Percentiles rank a stretch among this genome's conserved stretches.
phyloP scores from a whole-genome alignment of 2,329 filamentous ascomycete species.

The Aspergillus viridinutans region DNA sequence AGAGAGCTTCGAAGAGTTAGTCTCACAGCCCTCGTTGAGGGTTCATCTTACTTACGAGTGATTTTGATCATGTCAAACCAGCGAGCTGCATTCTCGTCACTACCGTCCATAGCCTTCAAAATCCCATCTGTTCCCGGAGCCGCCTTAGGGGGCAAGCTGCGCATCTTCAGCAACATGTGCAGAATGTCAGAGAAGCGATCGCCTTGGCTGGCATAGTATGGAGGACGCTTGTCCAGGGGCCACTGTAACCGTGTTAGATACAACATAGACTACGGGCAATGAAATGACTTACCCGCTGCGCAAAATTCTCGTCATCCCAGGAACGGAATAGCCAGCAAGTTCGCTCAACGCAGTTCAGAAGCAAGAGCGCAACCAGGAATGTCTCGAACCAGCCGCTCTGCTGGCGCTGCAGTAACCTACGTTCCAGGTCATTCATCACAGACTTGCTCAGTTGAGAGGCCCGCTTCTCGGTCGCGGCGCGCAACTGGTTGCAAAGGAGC shows the following conservation, averaged over 20 bases:
- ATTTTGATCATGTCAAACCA: slow-evolving; percentile 43
- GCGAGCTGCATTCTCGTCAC: slow-evolving; percentile 33
- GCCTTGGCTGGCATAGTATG: slow-evolving; percentile 52
- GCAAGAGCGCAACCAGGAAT: slow-evolving; percentile 55
- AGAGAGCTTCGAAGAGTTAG: slow-evolving; percentile 27
- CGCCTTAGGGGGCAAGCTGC: slow-evolving; percentile 43
- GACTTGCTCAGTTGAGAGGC: slow-evolving; percentile 50
- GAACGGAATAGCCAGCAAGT: slow-evolving; percentile 56
- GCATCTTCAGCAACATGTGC: slow-evolving; percentile 56
- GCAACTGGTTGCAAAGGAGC: slow-evolving; percentile 52
- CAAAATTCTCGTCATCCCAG: slow-evolving; percentile 45
- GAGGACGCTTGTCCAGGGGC: slow-evolving; percentile 52
- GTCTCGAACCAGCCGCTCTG: slow-evolving; percentile 56
- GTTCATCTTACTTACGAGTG: slow-evolving; percentile 28
- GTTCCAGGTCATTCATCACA: slow-evolving; percentile 58
- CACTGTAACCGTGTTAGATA: slow-evolving; percentile 33
- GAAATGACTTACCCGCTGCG: slow-evolving; percentile 27
- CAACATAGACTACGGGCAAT: not conserved
- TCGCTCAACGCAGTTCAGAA: slow-evolving; percentile 57
- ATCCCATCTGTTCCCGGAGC: slow-evolving; percentile 35
- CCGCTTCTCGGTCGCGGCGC: slow-evolving; percentile 53
- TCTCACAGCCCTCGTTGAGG: not conserved
- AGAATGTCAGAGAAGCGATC: slow-evolving; percentile 56
- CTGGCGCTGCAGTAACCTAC: slow-evolving; percentile 55
- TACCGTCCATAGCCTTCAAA: slow-evolving; percentile 35